Evolutionary conservation across 768 basidiomycete species (phyloP).

Genomic region (Artomyces pyxidatus): DNA sequence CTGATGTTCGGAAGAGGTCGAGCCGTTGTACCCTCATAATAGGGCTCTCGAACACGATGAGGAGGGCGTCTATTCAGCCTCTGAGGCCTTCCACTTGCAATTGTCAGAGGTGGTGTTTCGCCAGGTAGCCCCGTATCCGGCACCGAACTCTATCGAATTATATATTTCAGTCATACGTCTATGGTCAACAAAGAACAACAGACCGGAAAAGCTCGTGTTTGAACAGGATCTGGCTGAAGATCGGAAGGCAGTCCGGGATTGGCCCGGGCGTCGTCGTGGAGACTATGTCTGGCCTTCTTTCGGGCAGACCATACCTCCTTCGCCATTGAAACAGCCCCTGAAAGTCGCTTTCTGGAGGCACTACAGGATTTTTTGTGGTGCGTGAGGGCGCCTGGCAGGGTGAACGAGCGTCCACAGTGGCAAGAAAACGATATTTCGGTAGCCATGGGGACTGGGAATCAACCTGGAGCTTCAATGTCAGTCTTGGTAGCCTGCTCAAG

Average conservation of each 20-base stretch:
- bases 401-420: background rate
- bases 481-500: too few relatives aligned
- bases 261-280: background rate
- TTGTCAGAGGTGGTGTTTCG: too few relatives aligned
- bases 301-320: background rate
- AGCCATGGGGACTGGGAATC: too few relatives aligned
- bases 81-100: too few relatives aligned
- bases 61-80: too few relatives aligned
- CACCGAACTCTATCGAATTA: too few relatives aligned
- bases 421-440: too few relatives aligned
- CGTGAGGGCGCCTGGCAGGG: background rate
- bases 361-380: background rate
- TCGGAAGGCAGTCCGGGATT: background rate
- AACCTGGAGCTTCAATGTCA: too few relatives aligned
- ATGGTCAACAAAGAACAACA: background rate
- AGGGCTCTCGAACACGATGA: too few relatives aligned
- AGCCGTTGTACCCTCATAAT: too few relatives aligned
- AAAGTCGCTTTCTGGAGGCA: background rate
- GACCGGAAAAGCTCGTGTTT: background rate
- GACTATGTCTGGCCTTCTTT: background rate
- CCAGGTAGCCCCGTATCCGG: too few relatives aligned
- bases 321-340: background rate
- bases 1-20: background rate
- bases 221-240: background rate
- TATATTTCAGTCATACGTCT: too few relatives aligned